Evolutionary conservation across 2,329 filamentous ascomycete genomes (phyloP).

Genomic region (Neofusicoccum ribis): DNA sequence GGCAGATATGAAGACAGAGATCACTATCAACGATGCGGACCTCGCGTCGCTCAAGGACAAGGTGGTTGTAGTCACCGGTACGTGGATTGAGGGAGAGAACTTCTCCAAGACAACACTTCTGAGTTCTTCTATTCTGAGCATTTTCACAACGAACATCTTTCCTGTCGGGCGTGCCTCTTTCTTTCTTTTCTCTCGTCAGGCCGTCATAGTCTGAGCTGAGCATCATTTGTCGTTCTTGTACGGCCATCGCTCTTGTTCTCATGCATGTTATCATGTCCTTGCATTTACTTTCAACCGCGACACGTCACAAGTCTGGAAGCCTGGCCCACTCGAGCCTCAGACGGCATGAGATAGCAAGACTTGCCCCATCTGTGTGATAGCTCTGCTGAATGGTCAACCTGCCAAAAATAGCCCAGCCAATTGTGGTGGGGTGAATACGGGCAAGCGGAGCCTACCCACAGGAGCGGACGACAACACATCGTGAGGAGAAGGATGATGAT

Average conservation of each 20-base stretch:
- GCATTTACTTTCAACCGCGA: not conserved
- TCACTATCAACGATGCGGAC: not conserved
- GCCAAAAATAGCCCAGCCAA: not conserved
- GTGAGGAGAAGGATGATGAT: not conserved
- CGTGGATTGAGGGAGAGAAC: not conserved
- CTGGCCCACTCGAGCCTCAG: not conserved
- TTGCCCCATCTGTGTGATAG: not conserved
- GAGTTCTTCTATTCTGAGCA: not conserved
- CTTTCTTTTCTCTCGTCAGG: not conserved
- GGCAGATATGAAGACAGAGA: not conserved
- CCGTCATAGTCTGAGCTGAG: not conserved
- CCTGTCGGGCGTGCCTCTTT: too few relatives aligned
- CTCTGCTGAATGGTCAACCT: not conserved
- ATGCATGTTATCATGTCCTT: not conserved
- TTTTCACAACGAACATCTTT: not conserved
- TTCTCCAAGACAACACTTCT: too few relatives aligned
- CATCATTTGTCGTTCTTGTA: not conserved
- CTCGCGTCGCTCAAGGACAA: not conserved
- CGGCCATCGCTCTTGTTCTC: not conserved
- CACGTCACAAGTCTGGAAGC: not conserved
- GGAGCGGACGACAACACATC: not conserved
- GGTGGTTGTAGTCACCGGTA: not conserved
- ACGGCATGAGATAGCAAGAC: not conserved
- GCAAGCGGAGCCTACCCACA: not conserved
- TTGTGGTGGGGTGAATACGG: not conserved